A percentile compares a stretch with the other conserved stretches of the same genome.
Evolutionary conservation across 345 rosid species (phyloP).

Genomic region (Rubroshorea leprosula): DNA sequence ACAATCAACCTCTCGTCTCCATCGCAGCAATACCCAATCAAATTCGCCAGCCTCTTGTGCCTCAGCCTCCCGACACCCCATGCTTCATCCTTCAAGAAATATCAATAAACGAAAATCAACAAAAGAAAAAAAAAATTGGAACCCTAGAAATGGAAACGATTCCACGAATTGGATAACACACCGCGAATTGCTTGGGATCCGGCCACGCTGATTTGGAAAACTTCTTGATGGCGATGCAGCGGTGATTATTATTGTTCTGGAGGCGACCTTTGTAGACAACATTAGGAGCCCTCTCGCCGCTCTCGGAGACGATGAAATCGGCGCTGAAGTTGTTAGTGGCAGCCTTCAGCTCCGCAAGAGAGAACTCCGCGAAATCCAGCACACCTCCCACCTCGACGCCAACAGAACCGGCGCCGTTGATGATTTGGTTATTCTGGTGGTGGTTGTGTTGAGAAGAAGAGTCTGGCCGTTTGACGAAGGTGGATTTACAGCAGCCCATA

Average conservation of each 20-base stretch:
- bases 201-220: constrained; percentile 83
- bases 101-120: not conserved
- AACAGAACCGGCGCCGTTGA: constrained; percentile 19
- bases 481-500: constrained; percentile 70
- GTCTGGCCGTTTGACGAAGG: constrained; percentile 27
- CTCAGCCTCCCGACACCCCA: constrained; percentile 71
- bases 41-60: constrained; percentile 65
- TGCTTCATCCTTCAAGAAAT: constrained; percentile 60
- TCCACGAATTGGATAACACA: constrained; percentile 16
- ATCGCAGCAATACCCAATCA: constrained; percentile 92
- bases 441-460: constrained; percentile 15
- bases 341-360: constrained; percentile 59
- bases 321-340: constrained; percentile 81
- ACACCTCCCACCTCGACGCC: constrained; percentile 26
- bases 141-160: constrained; percentile 19
- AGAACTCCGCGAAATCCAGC: constrained; percentile 58
- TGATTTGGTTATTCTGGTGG: constrained; percentile 11
- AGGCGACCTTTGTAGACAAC: constrained; percentile 73
- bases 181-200: constrained; percentile 81
- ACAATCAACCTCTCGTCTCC: constrained; percentile 94
- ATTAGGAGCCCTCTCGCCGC: constrained; percentile 77
- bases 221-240: constrained; percentile 76
- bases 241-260: constrained; percentile 31
- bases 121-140: constrained; percentile 5
- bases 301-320: constrained; percentile 65